phyloP scores from a whole-genome alignment of 2,329 filamentous ascomycete genomes.

The Coniochaeta prunicola region DNA sequence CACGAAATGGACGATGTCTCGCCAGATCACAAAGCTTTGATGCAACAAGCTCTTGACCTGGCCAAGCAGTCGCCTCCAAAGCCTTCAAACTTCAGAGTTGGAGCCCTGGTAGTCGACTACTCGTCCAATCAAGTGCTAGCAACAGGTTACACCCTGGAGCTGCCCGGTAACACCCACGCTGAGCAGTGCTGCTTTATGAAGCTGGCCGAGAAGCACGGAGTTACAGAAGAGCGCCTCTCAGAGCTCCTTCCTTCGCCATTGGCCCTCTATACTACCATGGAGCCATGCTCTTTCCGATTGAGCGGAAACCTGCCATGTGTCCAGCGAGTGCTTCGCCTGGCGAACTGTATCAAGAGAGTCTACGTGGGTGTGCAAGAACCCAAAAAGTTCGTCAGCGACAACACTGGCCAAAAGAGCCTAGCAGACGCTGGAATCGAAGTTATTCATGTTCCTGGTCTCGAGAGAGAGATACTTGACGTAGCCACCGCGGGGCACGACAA shows the following conservation, averaged over 20 bases:
- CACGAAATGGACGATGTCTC: neutral
- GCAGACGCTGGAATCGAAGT: conserved; percentile 67
- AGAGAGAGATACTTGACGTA: conserved; percentile 72
- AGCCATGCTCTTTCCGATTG: conserved; percentile 68
- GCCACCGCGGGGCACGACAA: conserved; percentile 72
- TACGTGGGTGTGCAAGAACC: conserved; percentile 88
- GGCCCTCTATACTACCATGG: conserved; percentile 86
- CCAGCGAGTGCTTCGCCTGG: conserved; percentile 64
- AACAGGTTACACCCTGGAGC: conserved; percentile 85
- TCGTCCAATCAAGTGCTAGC: conserved; percentile 55
- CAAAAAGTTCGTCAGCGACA: conserved; percentile 79
- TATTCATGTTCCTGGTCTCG: conserved; percentile 65
- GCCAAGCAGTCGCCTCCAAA: conserved; percentile 76
- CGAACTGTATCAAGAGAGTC: conserved; percentile 61
- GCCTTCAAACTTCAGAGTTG: conserved; percentile 88
- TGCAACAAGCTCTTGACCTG: conserved; percentile 67
- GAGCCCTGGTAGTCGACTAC: conserved; percentile 70
- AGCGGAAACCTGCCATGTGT: conserved; percentile 73
- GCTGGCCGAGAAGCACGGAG: conserved; percentile 40
- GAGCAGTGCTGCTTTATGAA: conserved; percentile 90
- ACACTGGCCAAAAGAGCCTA: conserved; percentile 65
- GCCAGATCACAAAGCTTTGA: conserved; percentile 38
- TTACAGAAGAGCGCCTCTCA: conserved; percentile 47
- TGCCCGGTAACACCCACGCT: conserved; percentile 88
- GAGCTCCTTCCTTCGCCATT: conserved; percentile 43